Conservation (phyloP, 2,329 filamentous ascomycete species). For the Acephala macrosclerotiorum region DNA sequence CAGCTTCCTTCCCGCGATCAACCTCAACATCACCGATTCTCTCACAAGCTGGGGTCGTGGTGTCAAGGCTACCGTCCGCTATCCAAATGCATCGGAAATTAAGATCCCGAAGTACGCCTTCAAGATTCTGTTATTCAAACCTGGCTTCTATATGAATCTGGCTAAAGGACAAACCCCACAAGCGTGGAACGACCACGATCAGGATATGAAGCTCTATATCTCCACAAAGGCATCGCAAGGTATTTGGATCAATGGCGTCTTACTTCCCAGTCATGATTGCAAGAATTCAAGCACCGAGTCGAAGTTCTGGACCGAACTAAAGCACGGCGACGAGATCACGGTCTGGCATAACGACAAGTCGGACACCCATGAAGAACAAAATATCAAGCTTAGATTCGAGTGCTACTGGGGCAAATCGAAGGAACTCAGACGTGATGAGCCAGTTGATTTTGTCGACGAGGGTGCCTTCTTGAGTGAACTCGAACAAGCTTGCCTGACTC, state of each 20-base stretch:
- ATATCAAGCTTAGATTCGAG: slow-evolving; percentile 40
- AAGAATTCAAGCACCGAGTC: slow-evolving; percentile 59
- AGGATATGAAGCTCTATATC: slow-evolving; percentile 68
- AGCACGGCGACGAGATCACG: slow-evolving; percentile 79
- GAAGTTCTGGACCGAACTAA: slow-evolving; percentile 70
- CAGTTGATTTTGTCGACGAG: slow-evolving; percentile 30
- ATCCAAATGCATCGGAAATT: slow-evolving; percentile 67
- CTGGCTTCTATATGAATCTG: slow-evolving; percentile 69
- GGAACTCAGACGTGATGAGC: slow-evolving; percentile 21
- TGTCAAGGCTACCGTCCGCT: slow-evolving; percentile 70
- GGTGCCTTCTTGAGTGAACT: slow-evolving; percentile 34
- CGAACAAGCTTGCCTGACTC: slow-evolving; percentile 34
- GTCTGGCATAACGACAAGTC: slow-evolving; percentile 65
- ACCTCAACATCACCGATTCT: slow-evolving; percentile 70
- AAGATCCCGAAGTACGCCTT: slow-evolving; percentile 85
- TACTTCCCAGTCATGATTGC: slow-evolving; percentile 63
- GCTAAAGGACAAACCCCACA: slow-evolving; percentile 38
- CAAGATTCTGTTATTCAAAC: slow-evolving; percentile 77
- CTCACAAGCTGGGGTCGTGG: slow-evolving; percentile 82
- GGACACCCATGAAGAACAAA: slow-evolving; percentile 8
- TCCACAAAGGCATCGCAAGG: slow-evolving; percentile 80
- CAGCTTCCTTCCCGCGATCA: slow-evolving; percentile 69
- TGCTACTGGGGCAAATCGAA: slow-evolving; percentile 42
- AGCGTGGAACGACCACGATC: slow-evolving; percentile 36
- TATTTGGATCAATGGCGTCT: slow-evolving; percentile 78